These are phyloP conservation scores for Pistacia atlantica DNA, from an alignment of 345 rosid genomes.

Conservation along the genomic window DNA sequence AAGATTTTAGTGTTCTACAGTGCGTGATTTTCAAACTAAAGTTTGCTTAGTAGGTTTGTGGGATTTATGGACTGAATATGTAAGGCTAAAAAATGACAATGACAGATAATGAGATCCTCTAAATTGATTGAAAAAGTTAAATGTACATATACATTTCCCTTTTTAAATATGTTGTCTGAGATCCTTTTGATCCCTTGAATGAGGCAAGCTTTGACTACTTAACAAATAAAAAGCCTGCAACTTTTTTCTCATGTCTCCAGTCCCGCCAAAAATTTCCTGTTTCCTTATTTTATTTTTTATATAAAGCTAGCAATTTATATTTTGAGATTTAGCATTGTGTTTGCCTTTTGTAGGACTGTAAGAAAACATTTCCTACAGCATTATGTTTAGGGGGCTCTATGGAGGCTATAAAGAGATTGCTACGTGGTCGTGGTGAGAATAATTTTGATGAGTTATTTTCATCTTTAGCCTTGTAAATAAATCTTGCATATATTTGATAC, in stretches of 20 bases:
- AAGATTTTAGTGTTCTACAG: too few species aligned
- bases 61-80: too few species aligned
- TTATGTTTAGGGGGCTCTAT: constrained; percentile 87
- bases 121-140: neutral
- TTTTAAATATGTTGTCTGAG: neutral
- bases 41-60: too few species aligned
- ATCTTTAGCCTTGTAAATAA: neutral
- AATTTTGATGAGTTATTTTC: neutral
- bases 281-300: neutral
- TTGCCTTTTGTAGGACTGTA: constrained; percentile 69
- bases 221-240: neutral
- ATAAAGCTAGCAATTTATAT: neutral
- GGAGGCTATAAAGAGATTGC: constrained; percentile 56
- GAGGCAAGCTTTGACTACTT: too few species aligned
- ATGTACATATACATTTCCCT: neutral
- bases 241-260: neutral
- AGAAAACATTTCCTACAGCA: constrained; percentile 75
- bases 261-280: neutral
- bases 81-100: too few species aligned
- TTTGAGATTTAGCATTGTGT: neutral
- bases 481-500: neutral
- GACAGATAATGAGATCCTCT: neutral
- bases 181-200: neutral
- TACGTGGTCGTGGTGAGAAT: constrained; percentile 75
- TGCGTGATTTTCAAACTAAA: too few species aligned